Conservation (phyloP, 2,329 filamentous ascomycete genomes). For the Calonectria ilicicola region DNA sequence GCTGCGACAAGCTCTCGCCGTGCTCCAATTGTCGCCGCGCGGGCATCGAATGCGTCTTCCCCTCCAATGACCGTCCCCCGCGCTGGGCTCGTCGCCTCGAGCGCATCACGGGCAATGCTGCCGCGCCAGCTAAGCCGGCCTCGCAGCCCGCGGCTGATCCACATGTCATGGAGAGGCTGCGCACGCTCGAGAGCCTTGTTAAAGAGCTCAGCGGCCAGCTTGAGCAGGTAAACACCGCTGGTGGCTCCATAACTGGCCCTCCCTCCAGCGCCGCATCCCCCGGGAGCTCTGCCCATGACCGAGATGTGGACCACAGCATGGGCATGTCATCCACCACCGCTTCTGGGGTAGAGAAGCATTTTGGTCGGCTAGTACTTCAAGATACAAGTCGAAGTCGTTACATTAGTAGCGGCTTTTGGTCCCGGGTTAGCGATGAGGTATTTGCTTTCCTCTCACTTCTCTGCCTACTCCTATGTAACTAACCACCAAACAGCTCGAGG, state of each 20-base stretch:
- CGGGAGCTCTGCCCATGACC: slow-evolving; percentile 38
- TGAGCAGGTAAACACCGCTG: slow-evolving; percentile 51
- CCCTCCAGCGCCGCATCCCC: slow-evolving; percentile 47
- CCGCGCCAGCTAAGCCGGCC: slow-evolving; percentile 40
- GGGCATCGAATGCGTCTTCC: slow-evolving; percentile 64
- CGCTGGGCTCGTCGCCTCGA: slow-evolving; percentile 66
- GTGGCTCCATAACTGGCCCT: slow-evolving; percentile 36
- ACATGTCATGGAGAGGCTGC: slow-evolving; percentile 62
- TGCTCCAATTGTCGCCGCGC: slow-evolving; percentile 68
- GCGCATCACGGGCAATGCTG: slow-evolving; percentile 47
- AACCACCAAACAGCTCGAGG: slow-evolving; percentile 52
- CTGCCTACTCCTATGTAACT: not conserved
- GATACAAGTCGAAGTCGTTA: slow-evolving; percentile 59
- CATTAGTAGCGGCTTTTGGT: slow-evolving; percentile 67
- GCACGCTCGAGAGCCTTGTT: slow-evolving; percentile 62
- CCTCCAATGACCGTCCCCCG: slow-evolving; percentile 61
- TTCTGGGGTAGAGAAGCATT: slow-evolving; percentile 51
- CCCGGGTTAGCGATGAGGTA: slow-evolving; percentile 67
- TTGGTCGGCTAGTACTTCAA: slow-evolving; percentile 61
- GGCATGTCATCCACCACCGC: slow-evolving; percentile 8
- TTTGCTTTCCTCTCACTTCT: slow-evolving; percentile 5
- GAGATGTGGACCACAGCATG: slow-evolving; percentile 26
- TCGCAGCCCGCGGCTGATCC: slow-evolving; percentile 41
- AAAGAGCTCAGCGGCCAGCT: slow-evolving; percentile 62
- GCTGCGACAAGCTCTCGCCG: slow-evolving; percentile 67